A percentile compares a stretch with the other conserved stretches of the same genome.
Evolutionary conservation across 1,284 basidiomycete species (phyloP).

Genomic region (Cystodermella granulosa): DNA sequence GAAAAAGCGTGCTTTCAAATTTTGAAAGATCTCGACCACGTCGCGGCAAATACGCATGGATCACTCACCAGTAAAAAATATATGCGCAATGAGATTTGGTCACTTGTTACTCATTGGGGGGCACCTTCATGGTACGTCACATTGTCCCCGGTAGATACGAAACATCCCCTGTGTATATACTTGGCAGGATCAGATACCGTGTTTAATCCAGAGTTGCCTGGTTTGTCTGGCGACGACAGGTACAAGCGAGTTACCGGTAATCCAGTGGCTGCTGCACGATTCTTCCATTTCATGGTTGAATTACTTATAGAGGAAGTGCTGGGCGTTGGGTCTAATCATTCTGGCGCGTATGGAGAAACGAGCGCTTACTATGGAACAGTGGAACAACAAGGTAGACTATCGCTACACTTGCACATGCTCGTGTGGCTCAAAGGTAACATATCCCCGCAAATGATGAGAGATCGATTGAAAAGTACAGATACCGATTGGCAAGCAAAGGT

Average conservation of each 20-base stretch:
- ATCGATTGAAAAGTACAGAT: conserved; percentile 17
- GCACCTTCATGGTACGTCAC: conserved; percentile 38
- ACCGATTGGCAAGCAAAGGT: conserved; percentile 19
- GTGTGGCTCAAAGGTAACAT: conserved; percentile 26
- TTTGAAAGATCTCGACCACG: conserved; percentile 24
- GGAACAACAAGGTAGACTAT: conserved; percentile 33
- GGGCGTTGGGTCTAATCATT: conserved; percentile 7
- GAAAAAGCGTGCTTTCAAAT: conserved; percentile 36
- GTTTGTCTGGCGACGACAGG: conserved; percentile 9
- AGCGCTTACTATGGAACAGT: conserved; percentile 34
- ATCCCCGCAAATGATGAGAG: conserved; percentile 27
- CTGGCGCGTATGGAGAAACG: conserved; percentile 22
- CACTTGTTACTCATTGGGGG: background rate
- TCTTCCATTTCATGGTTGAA: conserved; percentile 28
- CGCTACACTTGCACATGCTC: conserved; percentile 32
- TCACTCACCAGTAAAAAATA: too few relatives aligned
- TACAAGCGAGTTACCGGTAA: conserved; percentile 20
- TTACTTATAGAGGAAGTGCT: conserved; percentile 24
- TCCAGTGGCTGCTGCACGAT: conserved; percentile 28
- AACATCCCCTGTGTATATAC: conserved; percentile 33
- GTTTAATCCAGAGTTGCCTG: conserved; percentile 14
- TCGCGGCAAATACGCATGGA: background rate
- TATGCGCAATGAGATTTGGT: background rate
- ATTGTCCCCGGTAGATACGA: conserved; percentile 29
- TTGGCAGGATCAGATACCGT: conserved; percentile 19